A percentile compares a stretch with the other conserved stretches of the same genome.
These are phyloP conservation scores for Xylariaceae sp. DNA, from an alignment of 2,329 filamentous ascomycete species.

Conservation along the genomic window DNA sequence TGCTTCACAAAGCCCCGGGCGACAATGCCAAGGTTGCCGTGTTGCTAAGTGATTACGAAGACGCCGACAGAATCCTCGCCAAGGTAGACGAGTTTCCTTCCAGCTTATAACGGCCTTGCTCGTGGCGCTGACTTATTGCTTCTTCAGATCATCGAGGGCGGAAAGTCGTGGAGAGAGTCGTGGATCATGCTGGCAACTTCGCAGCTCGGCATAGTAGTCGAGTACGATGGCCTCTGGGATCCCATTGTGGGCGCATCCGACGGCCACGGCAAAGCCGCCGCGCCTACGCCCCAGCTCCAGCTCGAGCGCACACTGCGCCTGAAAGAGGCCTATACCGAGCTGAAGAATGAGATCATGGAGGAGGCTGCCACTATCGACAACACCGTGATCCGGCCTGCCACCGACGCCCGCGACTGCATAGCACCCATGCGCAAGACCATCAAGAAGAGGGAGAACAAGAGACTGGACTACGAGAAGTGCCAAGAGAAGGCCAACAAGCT, in stretches of 20 bases:
- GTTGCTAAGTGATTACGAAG: slow-evolving; percentile 71
- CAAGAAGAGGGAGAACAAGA: slow-evolving; percentile 76
- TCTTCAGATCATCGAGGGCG: slow-evolving; percentile 63
- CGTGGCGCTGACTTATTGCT: slow-evolving; percentile 6
- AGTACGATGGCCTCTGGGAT: slow-evolving; percentile 67
- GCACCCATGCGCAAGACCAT: slow-evolving; percentile 73
- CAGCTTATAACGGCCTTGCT: slow-evolving; percentile 2
- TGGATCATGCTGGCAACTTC: slow-evolving; percentile 66
- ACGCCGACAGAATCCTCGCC: slow-evolving; percentile 66
- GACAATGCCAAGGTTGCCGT: slow-evolving; percentile 71
- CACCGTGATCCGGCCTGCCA: slow-evolving; percentile 62
- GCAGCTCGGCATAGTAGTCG: slow-evolving; percentile 58
- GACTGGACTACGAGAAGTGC: slow-evolving; percentile 73
- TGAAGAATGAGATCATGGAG: slow-evolving; percentile 62
- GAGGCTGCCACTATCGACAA: slow-evolving; percentile 65
- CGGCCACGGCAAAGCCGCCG: slow-evolving; percentile 45
- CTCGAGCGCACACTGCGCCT: slow-evolving; percentile 59
- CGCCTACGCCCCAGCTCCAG: slow-evolving; percentile 53
- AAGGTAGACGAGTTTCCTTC: slow-evolving; percentile 42
- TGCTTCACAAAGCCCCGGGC: slow-evolving; percentile 59
- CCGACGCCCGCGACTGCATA: slow-evolving; percentile 59
- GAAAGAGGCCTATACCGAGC: slow-evolving; percentile 59
- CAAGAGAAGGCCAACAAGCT: slow-evolving; percentile 63
- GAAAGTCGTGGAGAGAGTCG: slow-evolving; percentile 68
- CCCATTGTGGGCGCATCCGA: slow-evolving; percentile 63